These are phyloP conservation scores for Bruguiera hainesii DNA, from an alignment of 441 rosid species.

Conservation along the genomic window DNA sequence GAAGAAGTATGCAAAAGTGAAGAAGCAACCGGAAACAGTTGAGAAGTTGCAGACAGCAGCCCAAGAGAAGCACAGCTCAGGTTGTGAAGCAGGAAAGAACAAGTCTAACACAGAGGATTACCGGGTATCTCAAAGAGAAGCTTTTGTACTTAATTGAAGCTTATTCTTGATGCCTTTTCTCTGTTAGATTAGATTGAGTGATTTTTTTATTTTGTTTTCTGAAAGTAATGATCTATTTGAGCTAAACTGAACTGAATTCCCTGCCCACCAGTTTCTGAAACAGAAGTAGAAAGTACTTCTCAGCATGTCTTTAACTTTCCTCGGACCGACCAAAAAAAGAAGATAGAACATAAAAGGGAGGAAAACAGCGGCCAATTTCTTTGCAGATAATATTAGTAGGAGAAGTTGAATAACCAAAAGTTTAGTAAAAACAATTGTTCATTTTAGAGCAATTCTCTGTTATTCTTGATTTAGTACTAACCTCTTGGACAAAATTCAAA, in stretches of 20 bases:
- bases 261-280: not conserved
- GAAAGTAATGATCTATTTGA: not conserved
- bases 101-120: conserved; percentile 22
- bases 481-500: conserved; percentile 7
- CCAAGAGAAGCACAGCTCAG: conserved; percentile 31
- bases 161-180: not conserved
- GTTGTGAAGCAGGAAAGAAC: conserved; percentile 22
- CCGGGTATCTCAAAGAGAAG: conserved; percentile 23
- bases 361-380: not conserved
- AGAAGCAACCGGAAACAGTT: conserved; percentile 42
- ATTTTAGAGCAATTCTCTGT: not conserved
- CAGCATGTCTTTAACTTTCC: not conserved
- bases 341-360: too few species aligned
- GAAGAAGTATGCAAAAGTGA: conserved; percentile 70
- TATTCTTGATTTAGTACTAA: conserved; percentile 2
- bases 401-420: not conserved
- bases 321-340: not conserved
- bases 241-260: not conserved
- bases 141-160: not conserved
- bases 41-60: conserved; percentile 31
- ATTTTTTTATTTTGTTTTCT: not conserved
- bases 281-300: too few species aligned
- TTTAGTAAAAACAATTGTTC: not conserved
- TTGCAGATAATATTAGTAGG: not conserved
- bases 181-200: not conserved